Conservation (phyloP, 2,329 filamentous ascomycete species). For the Fusarium musae region DNA sequence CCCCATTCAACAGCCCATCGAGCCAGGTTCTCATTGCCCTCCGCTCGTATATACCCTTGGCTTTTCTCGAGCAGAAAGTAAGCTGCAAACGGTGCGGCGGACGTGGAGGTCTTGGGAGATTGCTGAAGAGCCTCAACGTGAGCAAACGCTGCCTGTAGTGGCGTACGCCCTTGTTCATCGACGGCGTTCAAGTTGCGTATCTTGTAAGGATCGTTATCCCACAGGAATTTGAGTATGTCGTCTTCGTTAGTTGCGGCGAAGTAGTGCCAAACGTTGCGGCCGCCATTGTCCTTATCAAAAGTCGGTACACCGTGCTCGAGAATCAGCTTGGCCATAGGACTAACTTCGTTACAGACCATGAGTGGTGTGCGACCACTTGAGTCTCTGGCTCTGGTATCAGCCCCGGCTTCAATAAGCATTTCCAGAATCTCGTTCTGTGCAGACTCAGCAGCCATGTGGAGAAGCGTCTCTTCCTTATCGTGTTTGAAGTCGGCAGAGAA, state of each 20-base stretch:
- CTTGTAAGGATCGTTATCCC: constrained; percentile 44
- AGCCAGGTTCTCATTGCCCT: constrained; percentile 12
- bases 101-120: background rate
- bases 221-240: constrained; percentile 46
- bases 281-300: constrained; percentile 45
- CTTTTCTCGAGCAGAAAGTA: constrained; percentile 32
- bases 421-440: constrained; percentile 43
- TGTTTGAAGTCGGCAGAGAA: constrained; percentile 46
- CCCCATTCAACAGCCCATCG: constrained; percentile 46
- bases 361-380: constrained; percentile 49
- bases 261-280: constrained; percentile 54
- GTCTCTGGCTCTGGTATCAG: constrained; percentile 46
- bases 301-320: constrained; percentile 43
- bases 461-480: constrained; percentile 5
- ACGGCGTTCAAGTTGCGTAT: constrained; percentile 42
- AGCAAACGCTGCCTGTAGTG: constrained; percentile 48
- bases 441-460: constrained; percentile 48
- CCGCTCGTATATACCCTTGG: background rate
- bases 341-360: constrained; percentile 47
- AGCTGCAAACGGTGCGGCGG: constrained; percentile 12
- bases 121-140: constrained; percentile 12
- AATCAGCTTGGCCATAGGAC: constrained; percentile 44
- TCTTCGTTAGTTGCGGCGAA: constrained; percentile 49
- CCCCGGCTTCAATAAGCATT: constrained; percentile 43
- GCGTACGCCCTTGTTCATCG: constrained; percentile 42